A percentile compares a stretch with the other conserved stretches of the same genome.
Conservation (phyloP, 1,284 basidiomycete genomes). For the Melampsora abietis-canadensis region DNA sequence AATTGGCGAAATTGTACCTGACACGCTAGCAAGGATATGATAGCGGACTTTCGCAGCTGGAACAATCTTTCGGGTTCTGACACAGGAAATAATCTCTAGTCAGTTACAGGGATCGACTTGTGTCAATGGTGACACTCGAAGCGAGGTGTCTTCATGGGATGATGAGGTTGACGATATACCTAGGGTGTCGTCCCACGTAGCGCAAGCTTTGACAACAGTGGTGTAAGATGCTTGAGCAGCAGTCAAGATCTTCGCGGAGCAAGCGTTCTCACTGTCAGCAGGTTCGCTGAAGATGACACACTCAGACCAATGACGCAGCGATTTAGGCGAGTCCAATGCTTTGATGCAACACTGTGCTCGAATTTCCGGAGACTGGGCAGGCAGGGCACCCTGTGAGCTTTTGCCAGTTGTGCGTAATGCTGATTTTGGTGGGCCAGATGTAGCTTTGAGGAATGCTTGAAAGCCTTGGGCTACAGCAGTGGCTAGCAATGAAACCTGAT, state of each 20-base stretch:
- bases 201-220: constrained; percentile 32
- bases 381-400: not conserved
- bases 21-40: constrained; percentile 14
- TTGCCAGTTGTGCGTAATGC: constrained; percentile 1
- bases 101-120: not conserved
- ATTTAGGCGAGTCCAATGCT: constrained; percentile 15
- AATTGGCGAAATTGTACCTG: constrained; percentile 18
- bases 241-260: constrained; percentile 24
- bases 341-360: constrained; percentile 25
- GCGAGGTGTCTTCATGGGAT: not conserved
- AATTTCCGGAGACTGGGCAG: constrained; percentile 11
- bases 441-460: constrained; percentile 37
- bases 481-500: constrained; percentile 13
- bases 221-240: constrained; percentile 36
- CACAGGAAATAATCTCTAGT: constrained; percentile 18
- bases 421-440: constrained; percentile 2
- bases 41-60: constrained; percentile 30
- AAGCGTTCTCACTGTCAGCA: not conserved
- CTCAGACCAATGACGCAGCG: constrained; percentile 21
- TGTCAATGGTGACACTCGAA: constrained; percentile 7
- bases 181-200: constrained; percentile 33
- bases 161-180: constrained; percentile 16
- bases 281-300: not conserved
- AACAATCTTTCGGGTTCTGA: constrained; percentile 34
- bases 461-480: constrained; percentile 39